phyloP scores from a whole-genome alignment of 495 filamentous ascomycete species.

The Hyaloscypha hepaticicola region DNA sequence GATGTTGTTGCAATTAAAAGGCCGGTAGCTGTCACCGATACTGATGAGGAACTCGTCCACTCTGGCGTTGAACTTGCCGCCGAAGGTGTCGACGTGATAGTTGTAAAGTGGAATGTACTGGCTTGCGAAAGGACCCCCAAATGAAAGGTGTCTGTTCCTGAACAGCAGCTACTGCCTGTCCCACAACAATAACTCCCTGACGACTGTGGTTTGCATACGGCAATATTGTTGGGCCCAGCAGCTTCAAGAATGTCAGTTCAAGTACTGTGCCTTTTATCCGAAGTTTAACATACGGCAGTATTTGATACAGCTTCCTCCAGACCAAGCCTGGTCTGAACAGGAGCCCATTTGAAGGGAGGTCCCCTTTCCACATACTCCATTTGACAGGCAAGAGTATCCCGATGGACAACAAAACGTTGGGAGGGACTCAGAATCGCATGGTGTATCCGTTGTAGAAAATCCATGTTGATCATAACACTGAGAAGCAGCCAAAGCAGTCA shows the following conservation, averaged over 20 bases:
- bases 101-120: not conserved
- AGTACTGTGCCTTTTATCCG: not conserved
- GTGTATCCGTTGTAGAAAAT: slow-evolving; percentile 5
- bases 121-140: not conserved
- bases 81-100: not conserved
- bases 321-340: slow-evolving; percentile 4
- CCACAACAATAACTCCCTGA: not conserved
- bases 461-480: slow-evolving; percentile 6
- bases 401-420: slow-evolving; percentile 14
- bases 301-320: not conserved
- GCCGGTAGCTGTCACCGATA: not conserved
- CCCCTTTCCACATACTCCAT: not conserved
- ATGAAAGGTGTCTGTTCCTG: not conserved
- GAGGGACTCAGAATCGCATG: not conserved
- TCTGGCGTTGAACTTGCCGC: not conserved
- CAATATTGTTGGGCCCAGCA: not conserved
- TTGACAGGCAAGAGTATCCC: not conserved
- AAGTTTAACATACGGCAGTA: slow-evolving; percentile 7
- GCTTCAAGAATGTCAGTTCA: not conserved
- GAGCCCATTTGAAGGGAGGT: not conserved
- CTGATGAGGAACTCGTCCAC: not conserved
- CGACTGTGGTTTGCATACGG: not conserved
- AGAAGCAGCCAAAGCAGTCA: not conserved
- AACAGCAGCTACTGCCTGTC: not conserved
- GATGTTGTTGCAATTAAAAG: not conserved